Conservation (phyloP, 805 yeast genomes). For the Cyberlindnera euphorbiae region DNA sequence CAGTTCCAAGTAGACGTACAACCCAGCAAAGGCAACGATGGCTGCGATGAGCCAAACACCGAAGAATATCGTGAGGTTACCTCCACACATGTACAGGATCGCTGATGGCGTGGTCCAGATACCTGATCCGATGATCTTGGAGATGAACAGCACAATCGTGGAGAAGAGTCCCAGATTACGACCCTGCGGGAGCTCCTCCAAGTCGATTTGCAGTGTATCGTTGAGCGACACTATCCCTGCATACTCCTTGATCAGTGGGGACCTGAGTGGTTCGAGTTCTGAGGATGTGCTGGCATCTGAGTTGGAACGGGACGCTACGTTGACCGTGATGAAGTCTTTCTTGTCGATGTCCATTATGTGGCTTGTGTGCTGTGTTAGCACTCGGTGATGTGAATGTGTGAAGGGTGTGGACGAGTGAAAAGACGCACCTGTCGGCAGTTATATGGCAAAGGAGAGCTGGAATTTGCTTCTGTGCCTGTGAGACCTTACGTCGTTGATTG, state of each 20-base stretch:
- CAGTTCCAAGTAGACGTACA: constrained; percentile 61
- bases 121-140: constrained; percentile 74
- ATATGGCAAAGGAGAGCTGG: no score
- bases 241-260: constrained; percentile 10
- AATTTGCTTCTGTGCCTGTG: no score
- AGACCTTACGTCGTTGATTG: no score
- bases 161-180: constrained; percentile 68
- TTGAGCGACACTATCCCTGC: background rate
- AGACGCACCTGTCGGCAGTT: no score
- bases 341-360: background rate
- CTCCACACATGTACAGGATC: constrained; percentile 61
- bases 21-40: constrained; percentile 58
- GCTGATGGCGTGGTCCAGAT: constrained; percentile 70
- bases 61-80: constrained; percentile 57
- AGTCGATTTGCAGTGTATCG: constrained; percentile 11
- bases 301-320: constrained; percentile 16
- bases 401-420: background rate
- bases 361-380: background rate
- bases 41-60: constrained; percentile 62
- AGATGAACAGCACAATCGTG: constrained; percentile 57
- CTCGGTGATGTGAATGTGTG: background rate
- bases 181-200: constrained; percentile 53
- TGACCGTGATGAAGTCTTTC: constrained; percentile 13
- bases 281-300: constrained; percentile 18
- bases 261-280: constrained; percentile 7